Conservation (phyloP, 1,139 yeast species). For the Diutina pseudorugosa region DNA sequence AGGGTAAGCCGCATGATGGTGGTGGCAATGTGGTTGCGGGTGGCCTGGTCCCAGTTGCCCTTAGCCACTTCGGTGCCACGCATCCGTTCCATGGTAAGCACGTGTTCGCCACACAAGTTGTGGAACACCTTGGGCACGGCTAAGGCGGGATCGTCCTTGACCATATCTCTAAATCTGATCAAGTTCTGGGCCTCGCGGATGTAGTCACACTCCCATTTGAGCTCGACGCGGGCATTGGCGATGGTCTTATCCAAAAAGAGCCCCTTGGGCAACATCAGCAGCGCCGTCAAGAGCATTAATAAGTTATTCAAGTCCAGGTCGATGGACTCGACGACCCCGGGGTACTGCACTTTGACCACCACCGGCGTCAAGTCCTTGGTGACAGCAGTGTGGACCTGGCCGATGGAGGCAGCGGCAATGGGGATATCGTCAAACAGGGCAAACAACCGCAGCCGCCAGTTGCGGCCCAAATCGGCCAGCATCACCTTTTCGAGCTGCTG, state of each 20-base stretch:
- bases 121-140: conserved; percentile 74
- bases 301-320: conserved; percentile 88
- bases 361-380: conserved; percentile 53
- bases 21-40: conserved; percentile 72
- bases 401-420: conserved; percentile 95
- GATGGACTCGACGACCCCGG: conserved; percentile 91
- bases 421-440: conserved; percentile 77
- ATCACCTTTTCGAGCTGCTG: conserved; percentile 75
- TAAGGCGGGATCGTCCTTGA: conserved; percentile 57
- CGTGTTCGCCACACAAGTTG: conserved; percentile 67
- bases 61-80: conserved; percentile 74
- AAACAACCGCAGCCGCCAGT: conserved; percentile 65
- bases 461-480: conserved; percentile 57
- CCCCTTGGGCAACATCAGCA: conserved; percentile 82
- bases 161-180: conserved; percentile 50
- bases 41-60: conserved; percentile 63
- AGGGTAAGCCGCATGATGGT: conserved; percentile 81
- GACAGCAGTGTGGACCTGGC: conserved; percentile 87
- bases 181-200: conserved; percentile 78
- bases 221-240: conserved; percentile 84
- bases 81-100: conserved; percentile 84
- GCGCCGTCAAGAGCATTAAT: conserved; percentile 71
- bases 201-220: conserved; percentile 97
- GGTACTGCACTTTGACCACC: conserved; percentile 95
- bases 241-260: conserved; percentile 83